These are phyloP conservation scores for Vanrija humicola DNA, from an alignment of 1,284 basidiomycete genomes.

Conservation along the genomic window DNA sequence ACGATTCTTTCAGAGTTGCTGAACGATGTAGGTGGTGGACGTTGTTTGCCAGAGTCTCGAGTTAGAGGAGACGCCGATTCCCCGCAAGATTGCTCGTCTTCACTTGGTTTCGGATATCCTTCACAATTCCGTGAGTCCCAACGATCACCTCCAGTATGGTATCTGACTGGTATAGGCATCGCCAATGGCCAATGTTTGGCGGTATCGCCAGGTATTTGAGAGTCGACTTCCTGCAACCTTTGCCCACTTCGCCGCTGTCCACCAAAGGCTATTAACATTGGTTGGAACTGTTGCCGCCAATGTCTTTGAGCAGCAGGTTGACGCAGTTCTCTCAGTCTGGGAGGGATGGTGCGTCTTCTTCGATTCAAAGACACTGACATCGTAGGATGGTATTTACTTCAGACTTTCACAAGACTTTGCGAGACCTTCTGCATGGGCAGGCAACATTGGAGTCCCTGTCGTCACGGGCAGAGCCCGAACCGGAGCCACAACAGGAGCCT, in stretches of 20 bases:
- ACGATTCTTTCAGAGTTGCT: not conserved
- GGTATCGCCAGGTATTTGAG: constrained; percentile 88
- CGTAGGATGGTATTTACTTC: constrained; percentile 76
- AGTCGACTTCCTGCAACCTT: constrained; percentile 79
- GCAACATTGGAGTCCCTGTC: constrained; percentile 8
- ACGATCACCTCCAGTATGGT: no score
- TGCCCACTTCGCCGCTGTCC: constrained; percentile 87
- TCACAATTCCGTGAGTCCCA: constrained; percentile 70
- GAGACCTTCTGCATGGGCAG: constrained; percentile 66
- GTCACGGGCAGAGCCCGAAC: not conserved
- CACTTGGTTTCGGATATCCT: constrained; percentile 96
- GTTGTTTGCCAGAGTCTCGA: constrained; percentile 78
- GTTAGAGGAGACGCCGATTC: constrained; percentile 83
- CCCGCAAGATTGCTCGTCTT: constrained; percentile 90
- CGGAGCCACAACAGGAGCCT: constrained; percentile 3
- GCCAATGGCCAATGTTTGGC: constrained; percentile 62
- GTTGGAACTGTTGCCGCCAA: constrained; percentile 89
- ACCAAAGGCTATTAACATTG: constrained; percentile 66
- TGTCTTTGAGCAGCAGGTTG: constrained; percentile 86
- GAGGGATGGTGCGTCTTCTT: constrained; percentile 66
- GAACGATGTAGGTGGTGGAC: constrained; percentile 64
- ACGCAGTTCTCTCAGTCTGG: constrained; percentile 83
- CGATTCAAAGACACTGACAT: constrained; percentile 4
- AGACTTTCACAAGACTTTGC: constrained; percentile 69
- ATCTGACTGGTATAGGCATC: constrained; percentile 28